phyloP scores from a whole-genome alignment of 1,139 yeast species.

The Geotrichum histeridarum region DNA sequence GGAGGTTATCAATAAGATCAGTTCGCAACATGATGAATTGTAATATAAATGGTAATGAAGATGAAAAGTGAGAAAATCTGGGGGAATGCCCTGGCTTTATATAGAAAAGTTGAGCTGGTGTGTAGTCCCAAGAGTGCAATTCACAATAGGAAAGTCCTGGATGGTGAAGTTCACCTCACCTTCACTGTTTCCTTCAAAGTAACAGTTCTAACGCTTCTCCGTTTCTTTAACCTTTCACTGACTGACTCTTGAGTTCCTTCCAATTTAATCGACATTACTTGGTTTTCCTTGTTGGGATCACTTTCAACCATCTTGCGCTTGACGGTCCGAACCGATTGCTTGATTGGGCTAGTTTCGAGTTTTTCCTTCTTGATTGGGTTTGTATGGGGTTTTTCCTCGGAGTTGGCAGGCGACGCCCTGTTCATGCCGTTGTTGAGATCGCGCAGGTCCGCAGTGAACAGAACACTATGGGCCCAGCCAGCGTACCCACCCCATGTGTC shows the following conservation, averaged over 20 bases:
- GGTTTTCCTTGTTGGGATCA: background rate
- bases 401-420: background rate
- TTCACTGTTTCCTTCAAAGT: background rate
- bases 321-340: background rate
- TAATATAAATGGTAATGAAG: no score
- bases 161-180: background rate
- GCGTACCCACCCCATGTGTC: slow-evolving; percentile 84
- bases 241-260: slow-evolving; percentile 9
- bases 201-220: background rate
- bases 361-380: background rate
- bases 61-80: no score
- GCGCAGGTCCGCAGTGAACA: slow-evolving; percentile 76
- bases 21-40: no score
- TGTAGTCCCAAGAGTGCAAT: no score
- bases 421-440: slow-evolving; percentile 53
- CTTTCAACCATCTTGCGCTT: background rate
- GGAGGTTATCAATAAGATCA: no score
- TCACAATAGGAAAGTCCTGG: no score
- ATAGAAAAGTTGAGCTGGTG: background rate
- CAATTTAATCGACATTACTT: background rate
- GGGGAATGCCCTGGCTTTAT: background rate
- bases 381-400: background rate
- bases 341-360: background rate
- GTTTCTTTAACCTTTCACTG: slow-evolving; percentile 10
- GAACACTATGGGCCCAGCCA: slow-evolving; percentile 96